Conservation (phyloP, 768 basidiomycete species). For the Asterophora parasitica region DNA sequence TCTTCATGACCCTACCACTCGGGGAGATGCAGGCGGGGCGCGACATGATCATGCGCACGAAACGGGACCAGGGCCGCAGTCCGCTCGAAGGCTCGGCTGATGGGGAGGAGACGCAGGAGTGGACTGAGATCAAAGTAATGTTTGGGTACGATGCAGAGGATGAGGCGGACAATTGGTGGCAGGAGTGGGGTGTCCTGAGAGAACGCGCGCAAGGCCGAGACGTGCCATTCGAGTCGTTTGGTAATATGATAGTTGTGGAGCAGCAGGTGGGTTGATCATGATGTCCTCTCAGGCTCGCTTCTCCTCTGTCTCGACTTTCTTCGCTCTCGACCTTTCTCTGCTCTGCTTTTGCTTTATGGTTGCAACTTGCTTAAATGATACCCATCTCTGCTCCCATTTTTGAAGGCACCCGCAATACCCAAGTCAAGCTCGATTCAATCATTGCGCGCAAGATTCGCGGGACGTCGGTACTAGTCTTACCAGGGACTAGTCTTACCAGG, state of each 20-base stretch:
- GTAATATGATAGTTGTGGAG: constrained; percentile 6
- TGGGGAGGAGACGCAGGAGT: constrained; percentile 24
- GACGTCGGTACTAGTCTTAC: too few relatives aligned
- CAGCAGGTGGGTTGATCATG: constrained; percentile 7
- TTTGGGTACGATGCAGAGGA: constrained; percentile 57
- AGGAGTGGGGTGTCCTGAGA: constrained; percentile 44
- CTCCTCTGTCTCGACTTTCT: too few relatives aligned
- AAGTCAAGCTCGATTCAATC: too few relatives aligned
- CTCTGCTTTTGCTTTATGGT: too few relatives aligned
- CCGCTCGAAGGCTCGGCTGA: constrained; percentile 11
- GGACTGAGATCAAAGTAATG: constrained; percentile 42
- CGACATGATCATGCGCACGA: constrained; percentile 32
- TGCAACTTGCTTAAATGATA: too few relatives aligned
- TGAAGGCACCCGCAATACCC: too few relatives aligned
- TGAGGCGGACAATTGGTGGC: constrained; percentile 58
- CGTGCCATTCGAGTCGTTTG: constrained; percentile 7
- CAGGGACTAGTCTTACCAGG: too few relatives aligned
- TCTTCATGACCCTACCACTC: constrained; percentile 40
- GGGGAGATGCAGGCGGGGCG: constrained; percentile 38
- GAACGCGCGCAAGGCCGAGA: constrained; percentile 27
- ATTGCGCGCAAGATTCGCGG: too few relatives aligned
- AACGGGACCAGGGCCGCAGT: constrained; percentile 23
- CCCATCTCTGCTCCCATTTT: too few relatives aligned
- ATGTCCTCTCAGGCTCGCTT: neutral
- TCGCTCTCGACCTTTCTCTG: too few relatives aligned